Conservation (phyloP, 495 filamentous ascomycete species). For the Penicillium coffeae region DNA sequence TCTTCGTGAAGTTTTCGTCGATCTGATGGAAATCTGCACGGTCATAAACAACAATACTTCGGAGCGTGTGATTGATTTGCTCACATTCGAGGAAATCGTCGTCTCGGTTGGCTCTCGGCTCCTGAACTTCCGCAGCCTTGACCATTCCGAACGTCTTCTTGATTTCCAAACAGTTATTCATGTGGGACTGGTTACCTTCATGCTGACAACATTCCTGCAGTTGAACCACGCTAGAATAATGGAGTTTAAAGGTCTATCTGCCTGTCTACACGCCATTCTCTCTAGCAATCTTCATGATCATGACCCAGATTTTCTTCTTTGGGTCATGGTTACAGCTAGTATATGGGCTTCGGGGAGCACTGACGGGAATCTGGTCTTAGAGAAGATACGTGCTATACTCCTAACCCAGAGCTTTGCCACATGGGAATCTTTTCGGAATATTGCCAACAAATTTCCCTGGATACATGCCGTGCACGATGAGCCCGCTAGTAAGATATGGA, state of each 20-base stretch:
- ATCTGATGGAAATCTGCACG: constrained; percentile 8
- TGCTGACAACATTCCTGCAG: constrained; percentile 21
- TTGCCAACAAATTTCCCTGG: constrained; percentile 19
- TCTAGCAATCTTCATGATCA: background rate
- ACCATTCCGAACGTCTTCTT: background rate
- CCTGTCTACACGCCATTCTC: constrained; percentile 11
- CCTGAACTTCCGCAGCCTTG: constrained; percentile 14
- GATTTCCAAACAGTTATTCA: constrained; percentile 12
- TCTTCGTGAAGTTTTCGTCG: constrained; percentile 11
- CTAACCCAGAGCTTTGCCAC: constrained; percentile 5
- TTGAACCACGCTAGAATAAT: constrained; percentile 10
- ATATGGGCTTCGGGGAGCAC: constrained; percentile 14
- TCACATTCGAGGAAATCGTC: constrained; percentile 15
- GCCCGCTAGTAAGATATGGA: constrained; percentile 15
- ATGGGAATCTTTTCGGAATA: constrained; percentile 11
- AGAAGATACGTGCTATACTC: constrained; percentile 9
- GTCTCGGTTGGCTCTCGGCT: constrained; percentile 21
- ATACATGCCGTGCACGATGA: constrained; percentile 20
- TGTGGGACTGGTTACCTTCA: constrained; percentile 19
- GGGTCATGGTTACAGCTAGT: no score
- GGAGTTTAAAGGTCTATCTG: constrained; percentile 8
- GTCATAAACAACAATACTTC: constrained; percentile 11
- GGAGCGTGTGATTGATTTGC: constrained; percentile 9
- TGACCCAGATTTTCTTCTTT: no score
- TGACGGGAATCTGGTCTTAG: constrained; percentile 4